Conservation (phyloP, 106 monocot species). For the Acorus calamus region DNA sequence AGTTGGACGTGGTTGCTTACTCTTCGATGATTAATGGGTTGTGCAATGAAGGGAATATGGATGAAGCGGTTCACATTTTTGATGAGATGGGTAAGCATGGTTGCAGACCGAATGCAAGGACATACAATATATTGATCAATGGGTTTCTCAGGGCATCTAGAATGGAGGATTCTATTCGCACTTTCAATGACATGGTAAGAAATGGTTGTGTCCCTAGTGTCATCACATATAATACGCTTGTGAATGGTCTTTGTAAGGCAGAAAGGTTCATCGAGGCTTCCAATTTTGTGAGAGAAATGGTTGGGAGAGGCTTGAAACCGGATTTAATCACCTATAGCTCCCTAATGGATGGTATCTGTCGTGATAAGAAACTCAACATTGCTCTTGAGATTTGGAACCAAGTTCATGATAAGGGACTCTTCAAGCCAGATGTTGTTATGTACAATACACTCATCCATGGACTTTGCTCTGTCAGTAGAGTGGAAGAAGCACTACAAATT, state of each 20-base stretch:
- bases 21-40: constrained; percentile 71
- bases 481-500: constrained; percentile 47
- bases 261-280: constrained; percentile 62
- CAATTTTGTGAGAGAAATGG: constrained; percentile 64
- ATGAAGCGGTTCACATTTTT: constrained; percentile 52
- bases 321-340: constrained; percentile 66
- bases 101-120: constrained; percentile 44
- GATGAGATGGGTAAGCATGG: constrained; percentile 44
- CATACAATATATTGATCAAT: constrained; percentile 64
- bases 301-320: constrained; percentile 67
- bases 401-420: constrained; percentile 29
- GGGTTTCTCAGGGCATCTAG: constrained; percentile 41
- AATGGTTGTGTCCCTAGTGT: constrained; percentile 42
- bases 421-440: constrained; percentile 40
- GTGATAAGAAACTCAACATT: constrained; percentile 56
- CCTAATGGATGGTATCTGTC: constrained; percentile 73
- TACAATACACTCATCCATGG: constrained; percentile 83
- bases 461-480: constrained; percentile 56
- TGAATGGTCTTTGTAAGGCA: constrained; percentile 62
- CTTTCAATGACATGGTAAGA: constrained; percentile 39
- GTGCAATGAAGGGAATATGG: constrained; percentile 43
- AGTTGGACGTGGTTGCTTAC: constrained; percentile 64
- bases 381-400: constrained; percentile 62
- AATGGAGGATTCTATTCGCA: constrained; percentile 15
- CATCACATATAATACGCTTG: constrained; percentile 80